Evolutionary conservation across 176 grass and related monocot genomes (phyloP), one percentile per base, ranked within the genome.

Genomic region (Elaeis guineensis): DNA sequence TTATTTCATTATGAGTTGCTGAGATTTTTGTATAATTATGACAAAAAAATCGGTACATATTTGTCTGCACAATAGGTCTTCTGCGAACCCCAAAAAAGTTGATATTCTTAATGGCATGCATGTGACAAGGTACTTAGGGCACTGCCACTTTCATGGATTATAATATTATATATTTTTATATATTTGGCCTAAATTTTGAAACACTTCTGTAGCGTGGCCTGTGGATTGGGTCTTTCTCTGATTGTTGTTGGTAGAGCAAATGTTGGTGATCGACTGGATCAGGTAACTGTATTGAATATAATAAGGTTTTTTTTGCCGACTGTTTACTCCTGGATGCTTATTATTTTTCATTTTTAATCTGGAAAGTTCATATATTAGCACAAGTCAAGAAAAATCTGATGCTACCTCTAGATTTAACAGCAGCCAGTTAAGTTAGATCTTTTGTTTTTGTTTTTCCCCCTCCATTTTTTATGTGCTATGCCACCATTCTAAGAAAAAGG

Each of bases 51-150:
- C 14, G 35, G 2, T 12, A 44, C 35, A 12, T 9, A 30, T 59
- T 59, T 68, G 21, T 59, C 19, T 85, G 26, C 72, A 50, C 52
- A 76, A 12, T 69, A 98, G 93, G 71, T 98, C 93, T 64, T 98
- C 93, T 78, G 87, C 84, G 52, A 98, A 98, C 80, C 87, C 93
- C n/a, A 98, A 98, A 72, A 98, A 92, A 58, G 81, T 98, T 83
- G 93, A 98, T 30, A 86, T 80, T 60, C 84, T 98, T 58, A 79
- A 98, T 22, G 84, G 93, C 19, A 79, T 98, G 87, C 84, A 75
- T 79, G 84, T 83, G 62, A 85, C 69, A 53, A 83, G 80, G 93
- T 90, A 82, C 80, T 51, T 61, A 50, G 24, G 59, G 48, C 61
- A 60, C 51, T 25, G 23, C 50, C 21, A 2, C 69, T 19, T 59